Evolutionary conservation across 2,329 filamentous ascomycete species (phyloP).

Genomic region (Cordyceps cateniannulata): DNA sequence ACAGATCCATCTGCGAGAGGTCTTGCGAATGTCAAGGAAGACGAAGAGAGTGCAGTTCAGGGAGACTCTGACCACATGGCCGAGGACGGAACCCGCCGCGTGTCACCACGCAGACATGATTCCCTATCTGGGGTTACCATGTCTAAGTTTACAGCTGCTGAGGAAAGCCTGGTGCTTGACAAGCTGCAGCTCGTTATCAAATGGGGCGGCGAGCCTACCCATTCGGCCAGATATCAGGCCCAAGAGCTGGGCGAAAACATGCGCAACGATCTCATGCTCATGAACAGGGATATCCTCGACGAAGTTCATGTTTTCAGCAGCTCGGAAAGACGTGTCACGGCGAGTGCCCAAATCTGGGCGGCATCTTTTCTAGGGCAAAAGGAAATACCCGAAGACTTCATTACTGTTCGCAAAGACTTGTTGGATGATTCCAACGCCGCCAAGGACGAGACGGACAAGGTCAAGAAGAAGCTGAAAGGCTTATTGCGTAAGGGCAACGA

Average conservation of each 20-base stretch:
- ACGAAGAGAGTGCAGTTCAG: conserved; percentile 19
- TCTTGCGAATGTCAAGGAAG: conserved; percentile 24
- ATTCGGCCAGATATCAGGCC: conserved; percentile 92
- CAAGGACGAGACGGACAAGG: conserved; percentile 99
- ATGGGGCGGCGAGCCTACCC: conserved; percentile 97
- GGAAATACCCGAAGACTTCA: conserved; percentile 77
- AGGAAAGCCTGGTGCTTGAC: conserved; percentile 88
- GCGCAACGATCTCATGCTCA: conserved; percentile 85
- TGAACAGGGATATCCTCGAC: conserved; percentile 87
- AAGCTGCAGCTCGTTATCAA: conserved; percentile 98
- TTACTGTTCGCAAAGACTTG: conserved; percentile 87
- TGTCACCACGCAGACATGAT: conserved; percentile 60
- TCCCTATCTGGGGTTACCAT: conserved; percentile 86
- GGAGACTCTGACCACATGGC: conserved; percentile 17
- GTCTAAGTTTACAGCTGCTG: conserved; percentile 87
- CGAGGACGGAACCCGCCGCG: not conserved
- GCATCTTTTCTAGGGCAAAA: conserved; percentile 82
- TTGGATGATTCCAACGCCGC: conserved; percentile 96
- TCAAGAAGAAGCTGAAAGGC: conserved; percentile 98
- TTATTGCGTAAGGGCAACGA: conserved; percentile 87
- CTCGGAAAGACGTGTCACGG: conserved; percentile 88
- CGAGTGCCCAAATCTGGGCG: conserved; percentile 94
- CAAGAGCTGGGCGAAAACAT: conserved; percentile 94
- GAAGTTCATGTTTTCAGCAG: conserved; percentile 95
- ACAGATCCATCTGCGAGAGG: conserved; percentile 49